These are phyloP conservation scores for Penicillium simplicissimum DNA, from an alignment of 495 filamentous ascomycete genomes.

Conservation along the genomic window DNA sequence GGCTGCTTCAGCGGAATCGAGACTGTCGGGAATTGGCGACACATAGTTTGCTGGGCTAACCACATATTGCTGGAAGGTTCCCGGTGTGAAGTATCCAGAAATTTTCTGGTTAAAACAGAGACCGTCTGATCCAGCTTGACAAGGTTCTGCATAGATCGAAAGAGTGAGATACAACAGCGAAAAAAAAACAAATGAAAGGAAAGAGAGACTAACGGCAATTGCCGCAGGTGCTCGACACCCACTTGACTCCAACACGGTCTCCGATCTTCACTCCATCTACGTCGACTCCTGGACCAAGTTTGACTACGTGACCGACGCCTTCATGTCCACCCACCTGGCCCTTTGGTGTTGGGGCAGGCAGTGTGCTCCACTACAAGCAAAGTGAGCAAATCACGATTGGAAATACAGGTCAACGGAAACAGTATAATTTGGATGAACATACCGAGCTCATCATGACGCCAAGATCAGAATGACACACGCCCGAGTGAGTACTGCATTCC, in stretches of 20 bases:
- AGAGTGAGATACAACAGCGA: no score
- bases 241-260: not conserved
- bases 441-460: not conserved
- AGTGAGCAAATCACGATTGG: no score
- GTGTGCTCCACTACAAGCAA: no score
- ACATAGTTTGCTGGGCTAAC: constrained; percentile 38
- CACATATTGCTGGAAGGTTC: not conserved
- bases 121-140: no score
- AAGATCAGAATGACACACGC: not conserved
- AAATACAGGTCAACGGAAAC: no score
- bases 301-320: not conserved
- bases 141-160: no score
- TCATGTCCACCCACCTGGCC: not conserved
- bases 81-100: not conserved
- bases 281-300: not conserved
- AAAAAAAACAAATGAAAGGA: not conserved
- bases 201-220: not conserved
- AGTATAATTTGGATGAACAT: not conserved
- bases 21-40: constrained; percentile 57
- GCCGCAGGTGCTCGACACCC: not conserved
- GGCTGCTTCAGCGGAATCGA: constrained; percentile 51
- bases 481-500: not conserved
- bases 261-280: not conserved
- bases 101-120: not conserved
- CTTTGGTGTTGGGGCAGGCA: no score